A percentile compares a stretch with the other conserved stretches of the same genome.
These are phyloP conservation scores for Lasiosphaeria ovina DNA, from an alignment of 495 filamentous ascomycete species.

Conservation along the genomic window DNA sequence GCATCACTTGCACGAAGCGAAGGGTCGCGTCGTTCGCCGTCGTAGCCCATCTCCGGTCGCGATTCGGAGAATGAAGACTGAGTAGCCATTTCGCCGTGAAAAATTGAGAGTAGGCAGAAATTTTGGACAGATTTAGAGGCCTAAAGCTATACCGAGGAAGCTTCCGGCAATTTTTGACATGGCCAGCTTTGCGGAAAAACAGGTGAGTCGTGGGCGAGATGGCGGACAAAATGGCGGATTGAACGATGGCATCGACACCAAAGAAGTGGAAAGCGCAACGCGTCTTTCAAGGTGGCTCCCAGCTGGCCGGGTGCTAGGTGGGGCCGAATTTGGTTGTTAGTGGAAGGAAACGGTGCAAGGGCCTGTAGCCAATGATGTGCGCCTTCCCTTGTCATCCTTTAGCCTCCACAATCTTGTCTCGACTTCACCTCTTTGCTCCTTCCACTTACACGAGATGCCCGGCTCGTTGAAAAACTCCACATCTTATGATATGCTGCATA, in stretches of 20 bases:
- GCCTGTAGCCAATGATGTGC: neutral
- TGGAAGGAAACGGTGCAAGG: neutral
- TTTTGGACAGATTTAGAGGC: too few species aligned
- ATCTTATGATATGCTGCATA: neutral
- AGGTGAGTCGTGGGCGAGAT: too few species aligned
- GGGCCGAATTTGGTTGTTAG: neutral
- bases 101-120: too few species aligned
- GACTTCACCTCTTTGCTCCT: neutral
- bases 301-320: neutral
- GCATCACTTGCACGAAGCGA: too few species aligned
- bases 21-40: constrained; percentile 8
- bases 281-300: constrained; percentile 2
- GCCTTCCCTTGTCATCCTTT: neutral
- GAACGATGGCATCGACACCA: neutral
- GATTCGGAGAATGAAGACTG: too few species aligned
- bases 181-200: neutral
- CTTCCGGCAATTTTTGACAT: too few species aligned
- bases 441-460: neutral
- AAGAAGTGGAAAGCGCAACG: constrained; percentile 14
- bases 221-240: too few species aligned
- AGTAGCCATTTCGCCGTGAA: too few species aligned
- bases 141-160: too few species aligned
- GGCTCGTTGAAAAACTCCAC: neutral
- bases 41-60: constrained; percentile 13
- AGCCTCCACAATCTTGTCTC: constrained; percentile 14